Evolutionary conservation across 2,329 filamentous ascomycete species (phyloP), one percentile per base, ranked within the genome.

Genomic region (Zopfia rhizophila): DNA sequence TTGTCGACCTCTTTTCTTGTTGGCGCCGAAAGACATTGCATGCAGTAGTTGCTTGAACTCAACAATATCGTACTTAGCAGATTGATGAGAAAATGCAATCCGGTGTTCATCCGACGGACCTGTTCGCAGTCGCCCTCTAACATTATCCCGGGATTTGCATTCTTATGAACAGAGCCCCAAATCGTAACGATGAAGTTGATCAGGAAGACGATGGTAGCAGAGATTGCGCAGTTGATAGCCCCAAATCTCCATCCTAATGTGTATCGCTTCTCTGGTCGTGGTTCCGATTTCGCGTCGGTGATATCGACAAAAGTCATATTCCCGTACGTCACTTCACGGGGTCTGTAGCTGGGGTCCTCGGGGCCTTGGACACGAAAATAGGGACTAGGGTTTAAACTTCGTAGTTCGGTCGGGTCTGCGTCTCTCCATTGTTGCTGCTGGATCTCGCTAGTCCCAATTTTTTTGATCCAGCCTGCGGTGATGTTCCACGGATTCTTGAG

Each of bases 1-100:
- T 51, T 53, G 35, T 83, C 75, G 8, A 83, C 60, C 28, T 83
- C 78, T 7, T 57, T 46, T 17, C 81, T 64, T 1, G 76, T 82
- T 0, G 81, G 81, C 0, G 79, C 73, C 10, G 65, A 73, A 10
- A 84, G 60, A 14, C 75, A 69, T 48, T 83, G 81, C 76, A 82
- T 81, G 43, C 71, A 75, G 47, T 78, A 81, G 55, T 80, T 81
- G 27, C 74, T 77, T 4, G 76, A 76, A 2, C 72, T 69, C 1
- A 82, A 68, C 12, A 81, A 45, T 1, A 72, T 42, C 0, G 77
- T 79, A 21, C 73, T 72, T 22, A 80, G 61, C 1, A 70, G 44
- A 60, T 82, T 82, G 56, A 83, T 75, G 3, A 73, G 44, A 18
- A 82, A 55, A 59, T 82, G 78, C 1, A 78, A 48, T 7, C 36